Base-by-base conservation (phyloP, 2,329 filamentous ascomycete species). In the Hymenoscyphus salicellus region DNA sequence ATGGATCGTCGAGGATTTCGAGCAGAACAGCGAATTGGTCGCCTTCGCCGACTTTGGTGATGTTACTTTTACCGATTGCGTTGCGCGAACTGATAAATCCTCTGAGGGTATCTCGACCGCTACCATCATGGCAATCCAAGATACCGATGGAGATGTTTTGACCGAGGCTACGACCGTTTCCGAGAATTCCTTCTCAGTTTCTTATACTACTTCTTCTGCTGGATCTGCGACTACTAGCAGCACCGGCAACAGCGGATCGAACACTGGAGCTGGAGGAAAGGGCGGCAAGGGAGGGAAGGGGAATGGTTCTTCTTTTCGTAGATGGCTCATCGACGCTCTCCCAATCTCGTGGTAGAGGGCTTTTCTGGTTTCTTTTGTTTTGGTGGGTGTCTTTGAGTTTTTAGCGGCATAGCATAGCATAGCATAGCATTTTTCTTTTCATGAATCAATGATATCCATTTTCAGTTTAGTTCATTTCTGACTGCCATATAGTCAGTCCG, bases 1-100 rank as follows among this genome's bases (percentile, higher is more conserved):
- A 62, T 83, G 81, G 80, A 82, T 83, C 58, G 78, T 82, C 10
- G 80, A 82, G 70, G 80, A 83, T 64, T 83, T 82, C 68, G 76
- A 79, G 61, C 23, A 58, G 16, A 56, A 60, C 49, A 68, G 68
- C 52, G 61, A n/a, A n/a, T n/a, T n/a, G 58, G 78, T 83, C 2
- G 75, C 79, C 0, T 74, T 84, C 61, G 79, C 77, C 46, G 73
- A 82, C 69, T 83, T 83, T 65, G 77, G 77, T 41, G 77, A 72
- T 7, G 76, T 84, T 8, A 76, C 75, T 16, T 84, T 83, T 71
- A 77, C 77, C 2, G 70, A 71, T 58, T 63, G 52, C 30, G 38
- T 61, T 17, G 60, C 60, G 2, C 6, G 20, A 16, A 60, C 38
- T 23, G 56, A 52, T 6, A 5, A 14, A 43, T 62, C 60, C 1